Evolutionary conservation across 371 early-diverging fungal genomes (phyloP), one percentile per base, ranked within the genome.

Genomic region (Mortierella sp.): DNA sequence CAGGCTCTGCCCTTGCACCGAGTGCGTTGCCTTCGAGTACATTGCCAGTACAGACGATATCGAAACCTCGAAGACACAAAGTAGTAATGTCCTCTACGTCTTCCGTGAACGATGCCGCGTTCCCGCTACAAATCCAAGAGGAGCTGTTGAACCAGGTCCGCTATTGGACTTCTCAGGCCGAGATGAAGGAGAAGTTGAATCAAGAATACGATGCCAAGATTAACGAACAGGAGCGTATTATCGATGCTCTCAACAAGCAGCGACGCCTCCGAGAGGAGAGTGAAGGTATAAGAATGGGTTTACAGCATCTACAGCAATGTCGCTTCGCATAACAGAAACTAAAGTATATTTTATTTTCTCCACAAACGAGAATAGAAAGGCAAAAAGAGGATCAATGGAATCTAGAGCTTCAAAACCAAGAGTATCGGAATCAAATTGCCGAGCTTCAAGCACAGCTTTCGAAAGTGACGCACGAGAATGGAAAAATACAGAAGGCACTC

Each of bases 361-460:
- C 9, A 55, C 24, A 26, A 55, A 26, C 4, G 24, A 39, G 35
- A 39, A 45, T 86, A 86, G 92, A 90, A 59, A 84, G 86, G 62
- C 84, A 87, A 30, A 89, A 91, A 71, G 90, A 90, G 72, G 90
- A 86, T 24, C 86, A 88, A 18, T 90, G 90, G 91, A 89, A 91
- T 62, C 75, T 89, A 37, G 89, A 91, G 71, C 73, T 90, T 45
- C 86, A 84, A 26, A 91, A 90, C 57, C 90, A 93, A 68, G 89
- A 88, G 64, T 77, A 88, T 26, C 86, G 87, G 26, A 83, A 85
- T 26, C 86, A 85, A 52, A 90, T 90, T 51, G 79, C 86, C 16
- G 88, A 90, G 39, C 80, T 92, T 63, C 90, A 92, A 65, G 77
- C 85, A 24, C 87, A 86, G 65, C 77, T 88, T 43, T 87, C 77